Base-by-base conservation (phyloP, 345 rosid genomes). In the Lenwebbia sp. region DNA sequence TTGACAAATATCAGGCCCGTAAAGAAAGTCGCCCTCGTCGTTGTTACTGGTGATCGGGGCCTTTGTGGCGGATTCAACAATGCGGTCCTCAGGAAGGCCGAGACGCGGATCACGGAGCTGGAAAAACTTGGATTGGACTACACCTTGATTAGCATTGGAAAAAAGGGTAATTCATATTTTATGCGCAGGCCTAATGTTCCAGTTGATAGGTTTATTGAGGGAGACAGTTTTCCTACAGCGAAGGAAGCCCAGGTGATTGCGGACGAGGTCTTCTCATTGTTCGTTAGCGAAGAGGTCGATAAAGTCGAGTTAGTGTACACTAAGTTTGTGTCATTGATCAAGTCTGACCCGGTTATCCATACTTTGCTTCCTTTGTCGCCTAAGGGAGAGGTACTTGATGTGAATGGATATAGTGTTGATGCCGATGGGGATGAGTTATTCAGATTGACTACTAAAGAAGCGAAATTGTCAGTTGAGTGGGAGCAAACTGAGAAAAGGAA, bases 1-100 rank as follows among this genome's bases (percentile, higher is more conserved):
- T 89, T 96, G 74, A 93, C 95, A 14, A 76, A 76, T 26, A 87
- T 94, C 54, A 93, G 98, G 85, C 93, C 94, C 54, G 98, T 96
- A 1, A 95, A 90, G 91, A 96, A 89, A 89, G 94, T 96, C n/a
- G 96, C 94, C 76, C 84, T 96, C 10, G 90, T 96, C 87, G 94
- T 95, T 50, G 86, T 95, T 50, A 92, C 94, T 3, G 94, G 95
- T 83, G 96, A 96, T 89, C 92, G 89, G 78, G 99, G 97, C 28
- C 93, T 96, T 75, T 95, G 99, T 88, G 99, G 98, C 33, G 92
- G 98, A 78, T 96, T 95, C 89, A 96, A 95, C 93, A 93, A 92
- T 85, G 90, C 89, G 6, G 93, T 95, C 81, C 85, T 94, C 47
- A 93, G 84, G 86, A 95, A 93, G 89, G 95, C 96, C 0, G 92